Percentiles rank a stretch among this genome's conserved stretches.
Evolutionary conservation across 257 asterid species (phyloP).

Genomic region (Plantago major): DNA sequence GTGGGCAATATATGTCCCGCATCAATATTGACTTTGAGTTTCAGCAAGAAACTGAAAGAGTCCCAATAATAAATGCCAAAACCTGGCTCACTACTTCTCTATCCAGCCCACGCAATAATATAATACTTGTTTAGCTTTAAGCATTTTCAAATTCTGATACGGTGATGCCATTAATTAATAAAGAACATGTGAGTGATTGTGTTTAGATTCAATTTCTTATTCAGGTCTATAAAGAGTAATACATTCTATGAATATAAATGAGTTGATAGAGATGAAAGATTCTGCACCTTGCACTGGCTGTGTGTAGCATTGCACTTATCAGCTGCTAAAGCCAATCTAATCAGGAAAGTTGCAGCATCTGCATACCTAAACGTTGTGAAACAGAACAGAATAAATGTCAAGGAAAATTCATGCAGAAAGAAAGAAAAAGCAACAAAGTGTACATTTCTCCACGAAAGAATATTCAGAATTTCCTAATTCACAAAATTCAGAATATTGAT

Average conservation of each 20-base stretch:
- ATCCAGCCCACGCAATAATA: too few relatives aligned
- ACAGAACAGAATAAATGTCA: conserved; percentile 17
- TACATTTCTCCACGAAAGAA: background rate
- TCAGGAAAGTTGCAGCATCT: conserved; percentile 78
- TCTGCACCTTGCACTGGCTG: conserved; percentile 92
- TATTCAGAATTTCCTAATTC: background rate
- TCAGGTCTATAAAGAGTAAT: too few relatives aligned
- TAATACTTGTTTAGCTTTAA: too few relatives aligned
- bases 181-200: too few relatives aligned
- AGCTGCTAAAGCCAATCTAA: conserved; percentile 80
- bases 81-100: too few relatives aligned
- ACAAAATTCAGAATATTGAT: background rate
- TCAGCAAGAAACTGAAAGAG: conserved; percentile 2
- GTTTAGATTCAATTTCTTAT: too few relatives aligned
- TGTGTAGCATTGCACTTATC: conserved; percentile 84
- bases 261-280: conserved; percentile 15
- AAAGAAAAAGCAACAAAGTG: background rate
- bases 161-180: too few relatives aligned
- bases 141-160: too few relatives aligned
- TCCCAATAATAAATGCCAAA: background rate
- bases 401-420: conserved; percentile 5
- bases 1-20: too few relatives aligned
- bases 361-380: conserved; percentile 50
- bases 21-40: background rate
- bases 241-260: background rate